These are phyloP conservation scores for Puccinia triticina DNA, from an alignment of 1,284 basidiomycete species.

Conservation along the genomic window DNA sequence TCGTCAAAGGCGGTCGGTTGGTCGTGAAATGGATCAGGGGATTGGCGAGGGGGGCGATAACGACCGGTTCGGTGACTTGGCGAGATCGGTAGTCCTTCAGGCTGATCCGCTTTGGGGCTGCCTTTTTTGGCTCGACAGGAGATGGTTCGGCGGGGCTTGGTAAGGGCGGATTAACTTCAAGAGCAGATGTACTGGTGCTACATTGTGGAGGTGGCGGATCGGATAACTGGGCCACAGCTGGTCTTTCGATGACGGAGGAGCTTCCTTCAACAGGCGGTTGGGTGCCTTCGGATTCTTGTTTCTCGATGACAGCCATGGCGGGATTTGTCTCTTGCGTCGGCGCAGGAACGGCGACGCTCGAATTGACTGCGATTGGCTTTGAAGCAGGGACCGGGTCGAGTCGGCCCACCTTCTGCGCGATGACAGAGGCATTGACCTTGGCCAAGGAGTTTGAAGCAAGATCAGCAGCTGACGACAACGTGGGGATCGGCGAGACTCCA, in stretches of 20 bases:
- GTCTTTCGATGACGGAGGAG: neutral
- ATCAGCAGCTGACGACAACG: neutral
- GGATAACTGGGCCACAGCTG: neutral
- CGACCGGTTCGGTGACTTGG: conserved; percentile 38
- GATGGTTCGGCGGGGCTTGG: neutral
- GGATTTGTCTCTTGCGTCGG: neutral
- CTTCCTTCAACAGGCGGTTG: neutral
- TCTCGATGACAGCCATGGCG: neutral
- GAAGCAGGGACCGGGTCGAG: neutral
- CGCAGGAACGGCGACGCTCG: neutral
- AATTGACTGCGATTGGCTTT: neutral
- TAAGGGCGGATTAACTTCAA: neutral
- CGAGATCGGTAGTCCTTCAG: conserved; percentile 51
- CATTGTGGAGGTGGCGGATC: neutral
- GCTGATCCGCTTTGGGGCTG: conserved; percentile 50
- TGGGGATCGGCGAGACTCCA: neutral
- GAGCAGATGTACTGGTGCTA: neutral
- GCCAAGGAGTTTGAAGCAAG: neutral
- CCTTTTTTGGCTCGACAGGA: neutral
- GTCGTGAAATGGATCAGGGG: conserved; percentile 21
- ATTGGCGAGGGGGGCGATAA: conserved; percentile 24
- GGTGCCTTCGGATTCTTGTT: neutral
- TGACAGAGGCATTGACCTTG: neutral
- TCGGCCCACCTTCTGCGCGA: neutral
- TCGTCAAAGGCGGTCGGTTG: neutral